Evolutionary conservation across 805 yeast genomes (phyloP).

Genomic region (Cyberlindnera nakhonratchasimensis): DNA sequence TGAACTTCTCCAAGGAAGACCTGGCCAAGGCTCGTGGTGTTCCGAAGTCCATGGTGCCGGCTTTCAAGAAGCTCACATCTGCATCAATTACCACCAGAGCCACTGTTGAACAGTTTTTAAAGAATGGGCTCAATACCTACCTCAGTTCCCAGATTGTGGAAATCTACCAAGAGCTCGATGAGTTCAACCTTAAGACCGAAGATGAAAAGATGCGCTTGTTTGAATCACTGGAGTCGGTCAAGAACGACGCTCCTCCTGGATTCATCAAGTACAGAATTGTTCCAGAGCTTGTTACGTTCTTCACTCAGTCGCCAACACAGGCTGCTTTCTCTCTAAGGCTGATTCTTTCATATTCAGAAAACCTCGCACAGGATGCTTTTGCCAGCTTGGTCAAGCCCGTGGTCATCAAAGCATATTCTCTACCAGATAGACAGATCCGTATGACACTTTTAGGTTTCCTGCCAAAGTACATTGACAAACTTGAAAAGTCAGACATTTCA

Average conservation of each 20-base stretch:
- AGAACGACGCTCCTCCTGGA: slow-evolving; percentile 43
- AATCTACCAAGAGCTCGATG: slow-evolving; percentile 51
- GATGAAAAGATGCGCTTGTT: slow-evolving; percentile 50
- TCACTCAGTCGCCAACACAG: slow-evolving; percentile 28
- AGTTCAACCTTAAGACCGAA: slow-evolving; percentile 49
- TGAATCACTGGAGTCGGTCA: slow-evolving; percentile 35
- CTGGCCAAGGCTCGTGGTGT: slow-evolving; percentile 24
- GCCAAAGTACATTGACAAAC: slow-evolving; percentile 46
- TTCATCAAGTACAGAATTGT: slow-evolving; percentile 56
- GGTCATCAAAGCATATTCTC: slow-evolving; percentile 56
- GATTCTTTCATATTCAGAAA: slow-evolving; percentile 32
- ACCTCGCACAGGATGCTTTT: slow-evolving; percentile 35
- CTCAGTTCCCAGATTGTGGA: slow-evolving; percentile 45
- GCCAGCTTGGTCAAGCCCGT: slow-evolving; percentile 51
- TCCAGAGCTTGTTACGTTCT: slow-evolving; percentile 63
- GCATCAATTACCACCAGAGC: slow-evolving; percentile 37
- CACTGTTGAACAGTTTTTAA: slow-evolving; percentile 30
- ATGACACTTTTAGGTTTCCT: slow-evolving; percentile 64
- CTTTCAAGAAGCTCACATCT: slow-evolving; percentile 40
- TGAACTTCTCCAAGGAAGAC: slow-evolving; percentile 10
- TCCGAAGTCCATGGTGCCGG: slow-evolving; percentile 34
- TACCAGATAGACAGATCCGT: slow-evolving; percentile 75
- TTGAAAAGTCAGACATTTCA: slow-evolving; percentile 61
- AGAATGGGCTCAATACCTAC: slow-evolving; percentile 25
- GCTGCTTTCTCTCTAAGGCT: slow-evolving; percentile 28